Base-by-base conservation (phyloP, 495 filamentous ascomycete species). In the Astrothelium subdiscretum region DNA sequence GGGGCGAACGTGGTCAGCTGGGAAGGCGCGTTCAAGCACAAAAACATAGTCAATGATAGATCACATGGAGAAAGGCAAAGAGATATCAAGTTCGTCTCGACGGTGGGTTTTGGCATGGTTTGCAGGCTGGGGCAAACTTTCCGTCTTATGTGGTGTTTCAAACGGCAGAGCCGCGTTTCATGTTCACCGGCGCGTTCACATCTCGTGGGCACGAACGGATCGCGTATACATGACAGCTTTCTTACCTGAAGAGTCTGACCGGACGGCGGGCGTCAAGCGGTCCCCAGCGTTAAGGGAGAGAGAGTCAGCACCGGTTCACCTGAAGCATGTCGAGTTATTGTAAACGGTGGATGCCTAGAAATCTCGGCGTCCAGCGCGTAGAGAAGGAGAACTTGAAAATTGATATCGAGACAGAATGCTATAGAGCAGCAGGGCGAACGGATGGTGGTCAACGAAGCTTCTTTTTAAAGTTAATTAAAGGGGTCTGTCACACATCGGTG, bases 81-180 rank as follows among this genome's bases (percentile, higher is more conserved):
- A 11, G 11, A 26, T 20, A 29, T 27, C 5, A 5, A 54, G 48
- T 54, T 54, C 48, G 24, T 54, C 48, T 3, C 20, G 22, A 20
- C 48, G 48, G 11, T 15, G 20, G 3, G 20, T 29, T 20, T 54
- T 29, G 4, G 48, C n/a, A 54, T 20, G 29, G 24, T 54, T 54
- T 54, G 48, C 48, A 29, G 22, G 29, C 24, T 29, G 29, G 48
- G 24, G 48, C 15, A 26, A 24, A 54, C 8, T 8, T 8, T 54
- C 48, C 48, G 48, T 29, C 48, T 54, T 54, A 29, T 54, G 48
- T 54, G 48, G 48, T 54, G 48, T 54, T 54, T 54, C 48, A 54
- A 54, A 54, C 48, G 13, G 20, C 10, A 24, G 48, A 54, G 24
- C 48, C 48, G 48, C 48, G 48, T 54, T 54, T 54, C 48, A 54